phyloP scores from a whole-genome alignment of 2,329 filamentous ascomycete species.

The Penicillium sp. region DNA sequence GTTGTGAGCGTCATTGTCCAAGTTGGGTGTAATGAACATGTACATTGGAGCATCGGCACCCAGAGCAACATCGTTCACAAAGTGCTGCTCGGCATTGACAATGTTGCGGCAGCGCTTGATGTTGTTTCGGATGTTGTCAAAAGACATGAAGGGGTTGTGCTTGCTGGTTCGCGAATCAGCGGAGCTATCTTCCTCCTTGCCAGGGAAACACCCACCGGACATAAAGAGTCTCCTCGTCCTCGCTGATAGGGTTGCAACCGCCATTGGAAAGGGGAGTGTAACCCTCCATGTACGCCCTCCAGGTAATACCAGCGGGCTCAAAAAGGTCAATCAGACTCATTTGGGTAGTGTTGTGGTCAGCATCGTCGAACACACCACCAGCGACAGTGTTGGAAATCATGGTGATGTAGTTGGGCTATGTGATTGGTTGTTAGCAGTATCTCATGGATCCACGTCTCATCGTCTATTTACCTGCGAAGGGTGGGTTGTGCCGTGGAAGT shows the following conservation, averaged over 20 bases:
- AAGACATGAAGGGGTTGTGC: slow-evolving; percentile 18
- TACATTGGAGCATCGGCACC: slow-evolving; percentile 10
- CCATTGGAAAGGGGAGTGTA: slow-evolving; percentile 10
- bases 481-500: slow-evolving; percentile 11
- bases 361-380: slow-evolving; percentile 11
- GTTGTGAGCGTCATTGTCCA: slow-evolving; percentile 10
- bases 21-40: slow-evolving; percentile 11
- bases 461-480: slow-evolving; percentile 2
- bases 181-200: neutral
- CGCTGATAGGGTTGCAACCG: slow-evolving; percentile 10
- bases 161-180: slow-evolving; percentile 5
- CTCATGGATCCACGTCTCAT: too few species aligned
- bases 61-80: slow-evolving; percentile 10
- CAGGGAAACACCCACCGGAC: slow-evolving; percentile 10
- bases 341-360: slow-evolving; percentile 14
- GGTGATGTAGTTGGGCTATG: slow-evolving; percentile 14
- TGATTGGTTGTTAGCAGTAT: too few species aligned
- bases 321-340: slow-evolving; percentile 12
- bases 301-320: slow-evolving; percentile 16
- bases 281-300: slow-evolving; percentile 14
- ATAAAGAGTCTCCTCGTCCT: slow-evolving; percentile 8
- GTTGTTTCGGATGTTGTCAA: slow-evolving; percentile 17
- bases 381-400: slow-evolving; percentile 11
- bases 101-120: slow-evolving; percentile 14
- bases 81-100: slow-evolving; percentile 15